Base-by-base conservation (phyloP, 2,329 filamentous ascomycete species). In the Exophiala spinifera region DNA sequence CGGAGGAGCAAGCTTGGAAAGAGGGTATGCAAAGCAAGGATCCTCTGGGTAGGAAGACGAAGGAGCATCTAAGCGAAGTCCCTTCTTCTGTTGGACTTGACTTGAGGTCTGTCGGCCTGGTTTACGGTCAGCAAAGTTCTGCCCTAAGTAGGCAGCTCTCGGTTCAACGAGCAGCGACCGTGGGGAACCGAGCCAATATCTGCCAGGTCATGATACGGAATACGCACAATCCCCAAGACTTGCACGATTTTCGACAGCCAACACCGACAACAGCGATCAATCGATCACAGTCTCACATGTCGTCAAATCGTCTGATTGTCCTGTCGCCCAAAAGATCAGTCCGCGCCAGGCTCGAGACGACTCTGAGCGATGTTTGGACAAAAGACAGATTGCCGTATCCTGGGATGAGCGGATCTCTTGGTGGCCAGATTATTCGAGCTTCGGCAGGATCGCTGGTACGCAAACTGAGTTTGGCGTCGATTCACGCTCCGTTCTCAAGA, bases 361-460 rank as follows among this genome's bases (percentile, higher is more conserved):
- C 86, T 15, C 74, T 96, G 19, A 76, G 81, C 14, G 89, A 95
- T 60, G 83, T 96, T 1, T 96, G 91, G 87, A 95, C 88, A 13
- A 84, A 85, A 47, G 88, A 95, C 52, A 71, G 83, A 15, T 73
- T 96, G 39, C 90, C 91, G 1, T 94, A 87, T 66, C 90, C 91
- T 14, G 90, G 90, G 1, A 91, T 96, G 82, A 81, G 81, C 28
- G 77, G 71, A 70, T 84, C 73, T 69, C 82, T 68, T 70, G 83
- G 74, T 73, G 87, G 95, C 63, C 83, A 88, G 65, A 75, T 89
- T 3, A 85, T 94, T 44, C 80, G 88, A 47, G 83, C 82, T 37
- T 90, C 87, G n/a, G 88, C 91, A 11, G 90, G 89, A 33, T 88
- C 88, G 1, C 83, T 96, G 66, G 95, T 96, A 75, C 82, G 91